Percentiles rank a stretch among this genome's conserved stretches.
phyloP scores from a whole-genome alignment of 2,329 filamentous ascomycete species.

The Hymenoscyphus fraxineus region DNA sequence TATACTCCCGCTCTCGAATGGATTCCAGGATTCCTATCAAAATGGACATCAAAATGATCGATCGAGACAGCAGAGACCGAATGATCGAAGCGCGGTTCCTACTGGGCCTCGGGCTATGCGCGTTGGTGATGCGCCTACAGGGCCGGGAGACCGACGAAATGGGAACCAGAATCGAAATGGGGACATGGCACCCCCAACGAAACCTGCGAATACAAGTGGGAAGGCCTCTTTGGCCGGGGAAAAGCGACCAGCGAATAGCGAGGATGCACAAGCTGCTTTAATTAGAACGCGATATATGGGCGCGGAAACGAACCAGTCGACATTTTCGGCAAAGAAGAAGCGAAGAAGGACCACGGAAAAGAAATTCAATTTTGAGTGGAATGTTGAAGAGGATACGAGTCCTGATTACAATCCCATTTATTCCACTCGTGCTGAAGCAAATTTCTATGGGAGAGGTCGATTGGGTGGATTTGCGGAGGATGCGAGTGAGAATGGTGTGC shows the following conservation, averaged over 20 bases:
- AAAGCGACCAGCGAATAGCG: conserved; percentile 39
- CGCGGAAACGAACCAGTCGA: conserved; percentile 79
- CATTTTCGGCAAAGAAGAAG: conserved; percentile 94
- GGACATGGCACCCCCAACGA: conserved; percentile 32
- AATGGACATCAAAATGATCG: conserved; percentile 23
- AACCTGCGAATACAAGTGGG: conserved; percentile 25
- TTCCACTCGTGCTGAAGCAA: conserved; percentile 60
- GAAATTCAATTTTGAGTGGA: conserved; percentile 99
- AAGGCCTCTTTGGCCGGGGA: conserved; percentile 36
- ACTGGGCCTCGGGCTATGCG: conserved; percentile 71
- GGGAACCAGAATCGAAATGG: conserved; percentile 18
- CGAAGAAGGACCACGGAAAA: conserved; percentile 86
- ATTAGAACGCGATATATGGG: conserved; percentile 86
- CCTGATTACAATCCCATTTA: conserved; percentile 80
- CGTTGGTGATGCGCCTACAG: conserved; percentile 44
- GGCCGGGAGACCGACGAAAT: conserved; percentile 36
- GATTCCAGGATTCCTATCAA: conserved; percentile 20
- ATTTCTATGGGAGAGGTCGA: conserved; percentile 66
- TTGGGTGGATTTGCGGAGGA: conserved; percentile 63
- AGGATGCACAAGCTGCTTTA: conserved; percentile 68
- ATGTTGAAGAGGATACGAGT: conserved; percentile 88
- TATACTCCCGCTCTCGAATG: conserved; percentile 21
- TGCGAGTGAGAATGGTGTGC: conserved; percentile 51
- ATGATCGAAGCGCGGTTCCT: conserved; percentile 46
- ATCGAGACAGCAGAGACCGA: conserved; percentile 22